phyloP scores from a whole-genome alignment of 2,329 filamentous ascomycete genomes.

The Cladobotryum protrusum region DNA sequence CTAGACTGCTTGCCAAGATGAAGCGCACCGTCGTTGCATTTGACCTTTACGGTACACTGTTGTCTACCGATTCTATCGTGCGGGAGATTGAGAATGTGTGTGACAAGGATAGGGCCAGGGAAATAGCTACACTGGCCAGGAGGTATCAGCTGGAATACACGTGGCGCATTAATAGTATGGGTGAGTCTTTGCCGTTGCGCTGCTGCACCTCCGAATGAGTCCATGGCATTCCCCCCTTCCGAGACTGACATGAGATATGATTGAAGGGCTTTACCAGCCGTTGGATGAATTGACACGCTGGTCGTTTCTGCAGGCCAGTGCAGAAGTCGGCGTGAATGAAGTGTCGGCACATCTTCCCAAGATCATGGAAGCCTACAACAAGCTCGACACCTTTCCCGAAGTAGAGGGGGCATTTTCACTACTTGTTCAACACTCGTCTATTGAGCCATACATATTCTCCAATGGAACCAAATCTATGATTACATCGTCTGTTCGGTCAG shows the following conservation, averaged over 20 bases:
- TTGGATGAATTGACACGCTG: conserved; percentile 59
- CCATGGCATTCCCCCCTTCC: not conserved
- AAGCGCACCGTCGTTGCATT: conserved; percentile 54
- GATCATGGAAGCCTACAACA: conserved; percentile 60
- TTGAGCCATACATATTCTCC: conserved; percentile 60
- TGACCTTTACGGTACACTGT: conserved; percentile 68
- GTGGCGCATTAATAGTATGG: conserved; percentile 70
- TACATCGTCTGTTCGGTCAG: conserved; percentile 49
- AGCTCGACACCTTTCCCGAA: conserved; percentile 59
- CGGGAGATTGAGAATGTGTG: conserved; percentile 51
- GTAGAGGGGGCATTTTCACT: conserved; percentile 47
- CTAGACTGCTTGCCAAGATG: conserved; percentile 16
- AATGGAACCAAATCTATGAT: conserved; percentile 64
- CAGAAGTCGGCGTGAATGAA: conserved; percentile 47
- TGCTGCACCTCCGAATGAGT: not conserved
- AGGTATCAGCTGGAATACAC: conserved; percentile 72
- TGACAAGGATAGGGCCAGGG: conserved; percentile 49
- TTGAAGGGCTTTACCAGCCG: conserved; percentile 38
- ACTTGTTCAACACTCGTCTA: conserved; percentile 31
- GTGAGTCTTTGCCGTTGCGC: conserved; percentile 34
- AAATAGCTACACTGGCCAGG: conserved; percentile 57
- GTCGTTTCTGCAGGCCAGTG: conserved; percentile 57
- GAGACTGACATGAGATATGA: conserved; percentile 51
- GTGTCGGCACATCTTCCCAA: conserved; percentile 34
- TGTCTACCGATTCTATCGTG: conserved; percentile 65